Evolutionary conservation across 2,329 filamentous ascomycete genomes (phyloP).

Genomic region (Davidsoniella eucalypti): DNA sequence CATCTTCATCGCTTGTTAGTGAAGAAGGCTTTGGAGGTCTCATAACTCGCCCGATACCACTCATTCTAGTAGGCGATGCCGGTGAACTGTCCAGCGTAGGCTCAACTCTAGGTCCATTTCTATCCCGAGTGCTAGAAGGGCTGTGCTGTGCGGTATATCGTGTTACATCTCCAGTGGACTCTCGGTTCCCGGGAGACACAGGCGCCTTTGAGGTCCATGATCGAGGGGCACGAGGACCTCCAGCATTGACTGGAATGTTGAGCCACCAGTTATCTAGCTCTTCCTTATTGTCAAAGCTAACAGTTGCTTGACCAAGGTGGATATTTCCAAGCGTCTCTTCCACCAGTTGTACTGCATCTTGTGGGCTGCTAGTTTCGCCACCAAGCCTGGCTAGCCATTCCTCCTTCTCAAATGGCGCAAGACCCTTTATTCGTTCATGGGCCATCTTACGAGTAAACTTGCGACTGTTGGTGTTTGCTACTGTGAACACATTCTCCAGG

Average conservation of each 20-base stretch:
- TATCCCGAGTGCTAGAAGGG: no score
- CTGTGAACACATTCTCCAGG: conserved; percentile 36
- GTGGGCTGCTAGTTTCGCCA: not conserved
- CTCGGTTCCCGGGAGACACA: no score
- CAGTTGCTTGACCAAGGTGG: not conserved
- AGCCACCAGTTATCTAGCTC: conserved; percentile 8
- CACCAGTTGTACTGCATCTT: not conserved
- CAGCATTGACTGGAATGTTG: conserved; percentile 2
- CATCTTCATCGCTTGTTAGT: conserved; percentile 1
- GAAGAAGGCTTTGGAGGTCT: not conserved
- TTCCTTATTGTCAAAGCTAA: not conserved
- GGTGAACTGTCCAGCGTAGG: no score
- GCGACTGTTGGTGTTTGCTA: conserved; percentile 29
- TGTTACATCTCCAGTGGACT: no score
- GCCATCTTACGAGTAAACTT: conserved; percentile 28
- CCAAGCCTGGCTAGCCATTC: conserved; percentile 1
- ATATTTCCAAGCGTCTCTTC: conserved; percentile 5
- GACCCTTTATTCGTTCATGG: conserved; percentile 32
- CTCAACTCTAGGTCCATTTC: no score
- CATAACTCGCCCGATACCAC: not conserved
- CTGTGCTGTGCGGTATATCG: no score
- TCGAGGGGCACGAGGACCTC: not conserved
- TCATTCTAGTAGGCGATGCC: no score
- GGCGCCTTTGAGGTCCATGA: no score
- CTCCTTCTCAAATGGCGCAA: conserved; percentile 27